Evolutionary conservation across 2,329 filamentous ascomycete species (phyloP), one percentile per base, ranked within the genome.

Genomic region (Leptographium wingfieldii): DNA sequence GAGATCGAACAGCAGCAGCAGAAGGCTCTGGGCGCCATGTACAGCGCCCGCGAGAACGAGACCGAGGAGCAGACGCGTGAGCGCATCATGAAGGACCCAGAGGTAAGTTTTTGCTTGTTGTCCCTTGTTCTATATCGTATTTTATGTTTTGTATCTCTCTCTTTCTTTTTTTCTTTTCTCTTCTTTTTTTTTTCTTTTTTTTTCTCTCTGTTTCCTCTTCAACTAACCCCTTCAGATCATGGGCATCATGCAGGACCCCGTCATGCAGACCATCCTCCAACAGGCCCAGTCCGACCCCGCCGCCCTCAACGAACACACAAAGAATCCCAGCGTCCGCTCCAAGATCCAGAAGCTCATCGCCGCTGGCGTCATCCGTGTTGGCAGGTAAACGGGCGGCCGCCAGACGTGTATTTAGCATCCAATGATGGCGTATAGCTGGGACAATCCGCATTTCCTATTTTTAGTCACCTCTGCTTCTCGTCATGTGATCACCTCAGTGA

Each of bases 231-330:
- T 11, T 51, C 67, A 79, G 85, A 96, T 97, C 71, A 89, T 95
- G 82, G 74, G 79, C 64, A 92, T 96, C 69, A 88, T 97, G 75
- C 86, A 92, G 73, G 94, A 99, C 70, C 94, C 94, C 19, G 86
- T 99, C 70, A 97, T 99, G 92, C 91, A 99, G 76, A 88, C 87
- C 66, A 96, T 96, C 66, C 83, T 97, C 60, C 92, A 97, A 73
- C 94, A 99, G 76, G 94, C 94, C 54, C 95, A 97, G 80, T 85
- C 84, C 59, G 89, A 99, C 69, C 94, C 94, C 22, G 87, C 87
- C 56, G 94, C 94, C 54, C 82, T 99, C 64, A 87, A 95, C 71
- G 92, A 99, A 73, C 95, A 99, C 75, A 96, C 99, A 89, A 89
- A 86, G 78, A 99, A 97, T 77, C 83, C 90, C 0, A 81, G 80